Evolutionary conservation across 108 stramenopile species (phyloP), one percentile per base, ranked within the genome.

Genomic region (Fragilariopsis cylindrus): DNA sequence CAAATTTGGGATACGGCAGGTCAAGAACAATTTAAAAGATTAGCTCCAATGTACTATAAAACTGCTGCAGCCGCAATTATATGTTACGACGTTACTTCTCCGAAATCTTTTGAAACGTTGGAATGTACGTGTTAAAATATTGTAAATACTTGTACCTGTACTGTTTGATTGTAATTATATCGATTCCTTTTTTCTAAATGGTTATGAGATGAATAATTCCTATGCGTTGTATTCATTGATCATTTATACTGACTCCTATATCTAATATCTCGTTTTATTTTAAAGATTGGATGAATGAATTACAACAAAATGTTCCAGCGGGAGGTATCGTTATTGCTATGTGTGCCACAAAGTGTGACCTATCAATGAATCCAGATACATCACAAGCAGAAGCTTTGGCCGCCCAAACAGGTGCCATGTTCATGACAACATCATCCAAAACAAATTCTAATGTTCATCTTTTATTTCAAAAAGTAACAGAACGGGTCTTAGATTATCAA

Each of bases 1-100:
- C 89, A 90, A 65, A 88, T 95, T 39, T 95, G 94, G 94, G 94
- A 95, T 74, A 92, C 91, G n/a, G 90, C 94, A 45, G 91, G 93
- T 1, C 80, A 84, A 55, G 74, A 82, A 41, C 80, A 81, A 56
- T 91, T 89, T 69, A 80, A 84, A 5, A 48, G 66, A 69, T 76
- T 88, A 65, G 90, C 90, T 2, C 75, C 84, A 46, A 90, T 90
- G 79, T 95, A 90, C 71, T 91, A 91, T 58, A 72, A 79, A 60
- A 83, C 76, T 57, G 88, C 91, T 7, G 85, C 90, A 2, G 94
- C 91, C 0, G 90, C 89, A 2, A 82, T 95, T 62, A 42, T 95
- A 45, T 91, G 91, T 52, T 95, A 92, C 68, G 91, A 92, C 72
- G 78, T 83, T 9, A 75, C 84, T 8, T 78, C 81, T 49, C 79